phyloP scores from a whole-genome alignment of 768 basidiomycete species.

The Multifurca ochricompacta region DNA sequence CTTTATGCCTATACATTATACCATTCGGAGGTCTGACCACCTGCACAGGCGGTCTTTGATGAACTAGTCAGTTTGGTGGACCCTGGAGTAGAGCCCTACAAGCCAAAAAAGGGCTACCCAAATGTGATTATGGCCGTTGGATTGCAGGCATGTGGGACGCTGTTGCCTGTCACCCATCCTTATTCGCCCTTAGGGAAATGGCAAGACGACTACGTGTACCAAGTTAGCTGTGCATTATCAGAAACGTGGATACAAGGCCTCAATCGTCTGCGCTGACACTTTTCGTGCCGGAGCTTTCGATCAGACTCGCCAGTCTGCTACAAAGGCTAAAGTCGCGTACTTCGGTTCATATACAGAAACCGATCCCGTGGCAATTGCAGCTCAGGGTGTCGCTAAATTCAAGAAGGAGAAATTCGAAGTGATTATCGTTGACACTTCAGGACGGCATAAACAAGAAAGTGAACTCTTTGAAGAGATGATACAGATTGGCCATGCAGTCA shows the following conservation, averaged over 20 bases:
- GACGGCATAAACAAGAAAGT: constrained; percentile 93
- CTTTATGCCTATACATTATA: constrained; percentile 6
- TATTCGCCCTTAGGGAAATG: constrained; percentile 65
- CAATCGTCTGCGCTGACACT: constrained; percentile 97
- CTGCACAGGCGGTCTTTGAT: constrained; percentile 80
- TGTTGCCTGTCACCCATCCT: not conserved
- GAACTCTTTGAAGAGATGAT: constrained; percentile 98
- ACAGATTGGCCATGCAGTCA: constrained; percentile 88
- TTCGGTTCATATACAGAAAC: constrained; percentile 99
- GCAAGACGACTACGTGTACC: constrained; percentile 98
- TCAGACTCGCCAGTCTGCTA: constrained; percentile 97
- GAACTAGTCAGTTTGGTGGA: constrained; percentile 94
- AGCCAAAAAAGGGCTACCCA: constrained; percentile 89
- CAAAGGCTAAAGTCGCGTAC: constrained; percentile 97
- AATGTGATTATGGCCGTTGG: constrained; percentile 98
- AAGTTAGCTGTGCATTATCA: constrained; percentile 98
- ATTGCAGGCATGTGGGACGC: constrained; percentile 57
- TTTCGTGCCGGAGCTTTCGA: constrained; percentile 99
- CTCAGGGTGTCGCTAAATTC: constrained; percentile 93
- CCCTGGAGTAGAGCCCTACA: constrained; percentile 91
- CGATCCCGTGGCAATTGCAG: constrained; percentile 91
- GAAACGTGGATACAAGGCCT: constrained; percentile 92
- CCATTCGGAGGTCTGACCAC: not conserved
- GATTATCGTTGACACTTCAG: constrained; percentile 97
- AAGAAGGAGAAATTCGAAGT: constrained; percentile 98